phyloP scores from a whole-genome alignment of 2,329 filamentous ascomycete genomes.

The Cladosporium sp. region DNA sequence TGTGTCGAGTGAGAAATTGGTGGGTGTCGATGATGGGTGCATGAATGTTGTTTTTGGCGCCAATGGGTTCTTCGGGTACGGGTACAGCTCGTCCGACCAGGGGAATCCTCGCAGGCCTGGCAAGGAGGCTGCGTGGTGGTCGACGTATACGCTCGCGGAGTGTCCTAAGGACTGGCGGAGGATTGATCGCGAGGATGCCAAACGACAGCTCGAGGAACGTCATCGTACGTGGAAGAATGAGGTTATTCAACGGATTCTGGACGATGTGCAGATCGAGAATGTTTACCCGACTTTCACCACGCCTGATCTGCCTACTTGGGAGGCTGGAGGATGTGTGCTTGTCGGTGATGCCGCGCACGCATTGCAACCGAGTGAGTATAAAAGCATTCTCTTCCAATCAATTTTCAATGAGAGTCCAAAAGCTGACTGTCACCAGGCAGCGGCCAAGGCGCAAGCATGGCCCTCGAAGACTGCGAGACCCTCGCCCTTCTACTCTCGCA shows the following conservation, averaged over 20 bases:
- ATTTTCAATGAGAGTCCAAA: too few species aligned
- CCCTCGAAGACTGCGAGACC: slow-evolving; percentile 51
- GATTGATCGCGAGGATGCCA: slow-evolving; percentile 20
- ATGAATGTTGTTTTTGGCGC: slow-evolving; percentile 45
- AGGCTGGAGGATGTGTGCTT: slow-evolving; percentile 44
- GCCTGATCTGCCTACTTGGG: slow-evolving; percentile 46
- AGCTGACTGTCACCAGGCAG: slow-evolving; percentile 27
- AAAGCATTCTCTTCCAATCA: too few species aligned
- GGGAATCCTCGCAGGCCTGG: slow-evolving; percentile 24
- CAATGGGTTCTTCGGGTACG: slow-evolving; percentile 51
- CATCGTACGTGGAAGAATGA: slow-evolving; percentile 46
- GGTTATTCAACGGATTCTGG: slow-evolving; percentile 32
- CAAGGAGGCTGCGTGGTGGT: slow-evolving; percentile 14
- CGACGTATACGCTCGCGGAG: slow-evolving; percentile 11
- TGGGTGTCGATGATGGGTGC: slow-evolving; percentile 25
- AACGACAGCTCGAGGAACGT: slow-evolving; percentile 36
- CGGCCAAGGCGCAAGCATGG: slow-evolving; percentile 53
- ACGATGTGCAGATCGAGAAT: slow-evolving; percentile 35
- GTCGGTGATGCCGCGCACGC: slow-evolving; percentile 57
- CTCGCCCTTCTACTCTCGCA: slow-evolving; percentile 37
- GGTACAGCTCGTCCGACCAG: slow-evolving; percentile 22
- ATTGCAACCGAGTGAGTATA: slow-evolving; percentile 40
- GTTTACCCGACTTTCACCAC: slow-evolving; percentile 49
- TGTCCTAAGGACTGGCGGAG: slow-evolving; percentile 13
- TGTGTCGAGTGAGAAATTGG: slow-evolving; percentile 32